Evolutionary conservation across 495 filamentous ascomycete genomes (phyloP).

Genomic region (Annulohypoxylon bovei): DNA sequence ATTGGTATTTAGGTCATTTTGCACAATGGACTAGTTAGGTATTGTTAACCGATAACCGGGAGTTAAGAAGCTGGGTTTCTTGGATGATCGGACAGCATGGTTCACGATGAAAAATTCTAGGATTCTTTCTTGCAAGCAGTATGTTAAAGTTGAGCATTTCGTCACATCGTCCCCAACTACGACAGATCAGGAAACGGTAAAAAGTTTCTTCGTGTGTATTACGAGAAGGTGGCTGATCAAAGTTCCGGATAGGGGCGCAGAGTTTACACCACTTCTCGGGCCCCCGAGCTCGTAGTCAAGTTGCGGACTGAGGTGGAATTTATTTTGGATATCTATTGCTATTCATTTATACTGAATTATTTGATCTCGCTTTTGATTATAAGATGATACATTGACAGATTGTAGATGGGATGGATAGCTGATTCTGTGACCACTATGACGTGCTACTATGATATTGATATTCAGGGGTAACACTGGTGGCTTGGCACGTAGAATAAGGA

Average conservation of each 20-base stretch:
- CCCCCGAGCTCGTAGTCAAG: not conserved
- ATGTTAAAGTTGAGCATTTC: not conserved
- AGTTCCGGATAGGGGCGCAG: not conserved
- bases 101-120: not conserved
- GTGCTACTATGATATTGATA: no score
- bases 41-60: no score
- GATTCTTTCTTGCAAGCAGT: not conserved
- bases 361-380: not conserved
- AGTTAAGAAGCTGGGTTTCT: no score
- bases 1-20: no score
- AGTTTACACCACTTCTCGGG: not conserved
- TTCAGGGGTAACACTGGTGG: not conserved
- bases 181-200: not conserved
- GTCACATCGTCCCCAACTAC: not conserved
- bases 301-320: not conserved
- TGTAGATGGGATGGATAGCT: not conserved
- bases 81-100: not conserved
- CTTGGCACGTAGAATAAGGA: not conserved
- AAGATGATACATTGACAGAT: not conserved
- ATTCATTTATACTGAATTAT: not conserved
- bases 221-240: not conserved
- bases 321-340: not conserved
- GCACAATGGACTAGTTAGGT: no score
- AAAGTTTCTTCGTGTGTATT: constrained; percentile 3
- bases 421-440: not conserved